Evolutionary conservation across 2,329 filamentous ascomycete genomes (phyloP).

Genomic region (Ophiostoma himal-ulmi): DNA sequence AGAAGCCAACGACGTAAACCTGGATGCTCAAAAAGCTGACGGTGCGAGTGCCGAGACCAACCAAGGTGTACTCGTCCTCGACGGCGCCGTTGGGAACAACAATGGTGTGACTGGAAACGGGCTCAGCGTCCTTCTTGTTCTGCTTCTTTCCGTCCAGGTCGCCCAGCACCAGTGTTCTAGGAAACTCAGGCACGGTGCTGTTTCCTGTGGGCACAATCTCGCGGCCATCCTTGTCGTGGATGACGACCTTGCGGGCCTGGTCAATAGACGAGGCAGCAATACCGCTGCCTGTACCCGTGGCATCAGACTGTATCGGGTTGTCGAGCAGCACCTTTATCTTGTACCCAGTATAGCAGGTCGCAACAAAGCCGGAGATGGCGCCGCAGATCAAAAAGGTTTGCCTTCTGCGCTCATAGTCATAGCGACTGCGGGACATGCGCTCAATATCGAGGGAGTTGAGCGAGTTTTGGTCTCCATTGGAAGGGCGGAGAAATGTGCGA

Average conservation of each 20-base stretch:
- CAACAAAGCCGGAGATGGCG: constrained; percentile 44
- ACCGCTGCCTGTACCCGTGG: constrained; percentile 38
- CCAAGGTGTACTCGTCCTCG: constrained; percentile 69
- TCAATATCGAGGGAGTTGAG: constrained; percentile 47
- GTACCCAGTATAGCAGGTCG: constrained; percentile 47
- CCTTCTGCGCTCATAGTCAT: constrained; percentile 47
- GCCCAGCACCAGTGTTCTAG: constrained; percentile 62
- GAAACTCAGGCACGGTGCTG: constrained; percentile 71
- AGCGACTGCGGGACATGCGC: constrained; percentile 42
- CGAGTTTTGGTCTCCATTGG: constrained; percentile 26
- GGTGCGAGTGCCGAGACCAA: constrained; percentile 80
- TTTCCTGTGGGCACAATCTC: constrained; percentile 79
- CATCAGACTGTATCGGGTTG: constrained; percentile 37
- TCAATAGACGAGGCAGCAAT: constrained; percentile 33
- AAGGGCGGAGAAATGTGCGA: constrained; percentile 35
- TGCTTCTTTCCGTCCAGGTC: not conserved
- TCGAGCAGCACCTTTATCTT: constrained; percentile 42
- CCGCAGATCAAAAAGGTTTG: constrained; percentile 49
- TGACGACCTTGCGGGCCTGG: constrained; percentile 51
- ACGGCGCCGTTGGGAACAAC: not conserved
- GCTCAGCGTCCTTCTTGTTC: not conserved
- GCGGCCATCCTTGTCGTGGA: constrained; percentile 61
- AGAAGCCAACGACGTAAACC: constrained; percentile 92
- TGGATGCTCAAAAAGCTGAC: constrained; percentile 87
- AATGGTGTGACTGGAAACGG: not conserved